These are phyloP conservation scores for Pestalotiopsis fici DNA, from an alignment of 2,329 filamentous ascomycete genomes.

Conservation along the genomic window DNA sequence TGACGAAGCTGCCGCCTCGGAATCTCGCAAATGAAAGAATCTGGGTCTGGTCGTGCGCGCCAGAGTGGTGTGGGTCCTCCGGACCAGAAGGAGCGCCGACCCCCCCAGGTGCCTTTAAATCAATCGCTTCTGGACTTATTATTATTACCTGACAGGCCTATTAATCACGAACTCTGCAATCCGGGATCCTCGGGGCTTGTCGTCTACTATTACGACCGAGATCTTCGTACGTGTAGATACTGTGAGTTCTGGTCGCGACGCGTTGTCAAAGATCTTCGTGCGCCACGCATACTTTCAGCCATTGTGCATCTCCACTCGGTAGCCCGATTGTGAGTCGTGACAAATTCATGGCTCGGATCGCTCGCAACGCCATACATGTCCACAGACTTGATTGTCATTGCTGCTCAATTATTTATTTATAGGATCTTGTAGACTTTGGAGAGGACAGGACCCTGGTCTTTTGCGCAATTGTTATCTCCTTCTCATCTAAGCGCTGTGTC, in stretches of 20 bases:
- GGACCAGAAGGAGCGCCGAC: slow-evolving; percentile 5
- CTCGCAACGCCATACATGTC: not conserved
- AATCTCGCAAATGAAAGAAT: not conserved
- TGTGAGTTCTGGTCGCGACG: not conserved
- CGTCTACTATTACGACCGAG: not conserved
- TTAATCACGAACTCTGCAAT: not conserved
- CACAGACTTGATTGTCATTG: not conserved
- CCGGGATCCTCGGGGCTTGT: not conserved
- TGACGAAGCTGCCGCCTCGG: not conserved
- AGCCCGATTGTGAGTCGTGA: not conserved
- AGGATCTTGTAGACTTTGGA: not conserved
- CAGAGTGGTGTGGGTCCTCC: slow-evolving; percentile 1
- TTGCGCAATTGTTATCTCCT: not conserved
- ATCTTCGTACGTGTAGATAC: not conserved
- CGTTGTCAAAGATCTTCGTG: not conserved
- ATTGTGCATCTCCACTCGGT: not conserved
- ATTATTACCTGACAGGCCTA: not conserved
- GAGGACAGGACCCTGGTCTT: not conserved
- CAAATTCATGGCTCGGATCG: not conserved
- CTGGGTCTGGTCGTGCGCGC: not conserved
- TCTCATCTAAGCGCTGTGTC: not conserved
- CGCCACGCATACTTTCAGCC: not conserved
- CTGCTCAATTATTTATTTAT: not conserved
- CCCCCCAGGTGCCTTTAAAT: not conserved
- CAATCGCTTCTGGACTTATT: not conserved